Base-by-base conservation (phyloP, 768 basidiomycete genomes). In the Hericium alpestre region DNA sequence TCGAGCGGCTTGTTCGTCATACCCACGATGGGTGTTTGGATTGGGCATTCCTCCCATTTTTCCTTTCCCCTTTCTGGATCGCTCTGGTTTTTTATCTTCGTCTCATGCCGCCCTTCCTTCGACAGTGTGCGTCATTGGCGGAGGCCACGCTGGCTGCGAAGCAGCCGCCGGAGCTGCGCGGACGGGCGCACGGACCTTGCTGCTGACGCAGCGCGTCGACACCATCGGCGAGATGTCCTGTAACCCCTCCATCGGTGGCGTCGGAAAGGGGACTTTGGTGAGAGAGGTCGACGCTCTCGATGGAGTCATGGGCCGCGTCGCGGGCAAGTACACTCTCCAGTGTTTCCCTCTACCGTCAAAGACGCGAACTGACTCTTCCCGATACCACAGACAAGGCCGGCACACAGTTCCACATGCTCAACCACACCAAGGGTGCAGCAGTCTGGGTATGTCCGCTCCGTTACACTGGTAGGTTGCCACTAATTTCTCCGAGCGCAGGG, bases 141-240 rank as follows among this genome's bases (percentile, higher is more conserved):
- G 87, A 3, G 93, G 93, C 3, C 93, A 95, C 73, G 93, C 93
- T 32, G 93, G 93, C 1, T 92, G 90, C 64, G 93, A 95, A 67
- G 93, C 93, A 1, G 92, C 93, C 0, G 81, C 91, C 5, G 93
- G 86, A 2, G 79, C 92, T 15, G 91, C 93, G 1, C 76, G 93
- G 48, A 80, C 86, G 0, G 91, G 93, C 1, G 91, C 92, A 2
- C 77, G 79, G 59, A 93, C 91, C 0, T 63, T 92, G 9, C 75
- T 95, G 8, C 69, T 95, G 56, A 95, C 93, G 1, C 92, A 93
- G 68, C 84, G 79, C 54, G 65, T 90, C 15, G 84, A 87, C 52
- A 91, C 84, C 0, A 81, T 95, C 49, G 93, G 93, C 38, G 83
- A 81, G 59, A 72, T 95, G 64, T 93, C 90, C 20, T 95, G 93